These are phyloP conservation scores for Hericium erinaceus DNA, from an alignment of 768 basidiomycete species.

Conservation along the genomic window DNA sequence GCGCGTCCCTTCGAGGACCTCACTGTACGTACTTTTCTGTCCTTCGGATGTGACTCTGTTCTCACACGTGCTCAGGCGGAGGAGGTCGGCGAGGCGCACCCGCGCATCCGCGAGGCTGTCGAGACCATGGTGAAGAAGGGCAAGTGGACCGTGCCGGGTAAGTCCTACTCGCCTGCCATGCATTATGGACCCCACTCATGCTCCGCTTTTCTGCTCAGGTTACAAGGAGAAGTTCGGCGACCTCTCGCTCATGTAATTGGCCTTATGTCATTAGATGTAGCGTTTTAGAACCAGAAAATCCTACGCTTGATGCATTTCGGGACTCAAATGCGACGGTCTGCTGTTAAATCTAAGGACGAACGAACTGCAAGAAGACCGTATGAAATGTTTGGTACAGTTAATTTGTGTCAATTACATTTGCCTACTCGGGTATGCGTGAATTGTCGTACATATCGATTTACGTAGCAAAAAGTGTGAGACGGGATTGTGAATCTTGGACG, in stretches of 20 bases:
- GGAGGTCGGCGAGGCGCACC: conserved; percentile 88
- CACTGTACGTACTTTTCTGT: conserved; percentile 49
- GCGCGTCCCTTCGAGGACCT: conserved; percentile 97
- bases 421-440: no score
- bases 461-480: no score
- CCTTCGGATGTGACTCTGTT: not conserved
- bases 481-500: no score
- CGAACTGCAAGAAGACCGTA: no score
- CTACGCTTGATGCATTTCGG: conserved; percentile 1
- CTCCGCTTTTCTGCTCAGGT: conserved; percentile 15
- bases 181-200: not conserved
- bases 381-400: no score
- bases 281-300: not conserved
- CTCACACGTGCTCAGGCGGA: conserved; percentile 43
- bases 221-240: conserved; percentile 98
- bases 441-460: no score
- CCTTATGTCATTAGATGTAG: conserved; percentile 1
- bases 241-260: conserved; percentile 75
- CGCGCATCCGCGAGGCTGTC: conserved; percentile 82
- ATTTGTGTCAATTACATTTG: no score
- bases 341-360: no score
- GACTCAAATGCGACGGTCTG: no score
- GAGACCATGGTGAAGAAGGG: conserved; percentile 96
- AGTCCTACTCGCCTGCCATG: not conserved
- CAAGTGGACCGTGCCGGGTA: conserved; percentile 91